These are phyloP conservation scores for Trichophyton verrucosum DNA, from an alignment of 2,329 filamentous ascomycete species.

Conservation along the genomic window DNA sequence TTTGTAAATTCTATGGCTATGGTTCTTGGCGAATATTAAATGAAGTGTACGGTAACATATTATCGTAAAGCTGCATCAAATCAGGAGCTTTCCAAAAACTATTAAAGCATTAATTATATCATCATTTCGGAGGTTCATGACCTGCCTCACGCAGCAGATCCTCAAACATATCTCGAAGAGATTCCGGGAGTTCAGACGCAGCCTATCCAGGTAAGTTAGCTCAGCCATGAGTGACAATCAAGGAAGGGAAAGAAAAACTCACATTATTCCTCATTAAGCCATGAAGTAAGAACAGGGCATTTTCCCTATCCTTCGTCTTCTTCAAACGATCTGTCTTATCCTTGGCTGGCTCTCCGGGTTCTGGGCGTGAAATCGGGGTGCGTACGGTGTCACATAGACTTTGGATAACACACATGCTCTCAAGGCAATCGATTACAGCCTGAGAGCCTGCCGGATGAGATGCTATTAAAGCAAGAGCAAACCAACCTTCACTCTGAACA, in stretches of 20 bases:
- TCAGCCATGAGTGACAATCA: background rate
- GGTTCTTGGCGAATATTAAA: background rate
- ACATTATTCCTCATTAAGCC: constrained; percentile 30
- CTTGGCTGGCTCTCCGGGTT: constrained; percentile 13
- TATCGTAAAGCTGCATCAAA: background rate
- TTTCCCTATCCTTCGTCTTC: constrained; percentile 29
- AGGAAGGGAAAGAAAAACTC: constrained; percentile 12
- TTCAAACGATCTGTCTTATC: constrained; percentile 18
- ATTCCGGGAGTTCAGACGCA: background rate
- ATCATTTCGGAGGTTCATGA: background rate
- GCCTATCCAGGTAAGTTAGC: background rate
- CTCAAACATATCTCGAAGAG: background rate
- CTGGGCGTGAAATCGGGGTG: constrained; percentile 12
- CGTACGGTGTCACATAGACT: constrained; percentile 24
- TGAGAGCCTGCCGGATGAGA: constrained; percentile 22
- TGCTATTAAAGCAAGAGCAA: constrained; percentile 37
- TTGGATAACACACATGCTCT: constrained; percentile 24
- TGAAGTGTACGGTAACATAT: background rate
- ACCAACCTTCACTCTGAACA: constrained; percentile 38
- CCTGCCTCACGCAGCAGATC: background rate
- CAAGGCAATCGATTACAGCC: constrained; percentile 25
- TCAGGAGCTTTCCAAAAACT: background rate
- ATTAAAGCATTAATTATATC: background rate
- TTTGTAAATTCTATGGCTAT: background rate
- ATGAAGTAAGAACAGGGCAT: constrained; percentile 29